Conservation (phyloP, 805 yeast genomes). For the Debaryomyces maramus region DNA sequence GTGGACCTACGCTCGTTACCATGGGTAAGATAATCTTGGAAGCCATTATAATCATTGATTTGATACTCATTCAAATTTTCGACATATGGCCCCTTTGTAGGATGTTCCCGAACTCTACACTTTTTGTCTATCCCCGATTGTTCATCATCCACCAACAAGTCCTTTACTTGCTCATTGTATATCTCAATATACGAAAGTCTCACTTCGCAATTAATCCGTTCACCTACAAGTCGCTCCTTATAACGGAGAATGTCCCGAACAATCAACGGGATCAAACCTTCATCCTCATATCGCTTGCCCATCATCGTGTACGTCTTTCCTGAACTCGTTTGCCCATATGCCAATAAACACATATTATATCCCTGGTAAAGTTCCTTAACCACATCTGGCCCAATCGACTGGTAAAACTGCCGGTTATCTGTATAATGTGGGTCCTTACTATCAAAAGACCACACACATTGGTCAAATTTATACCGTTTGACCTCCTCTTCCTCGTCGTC, state of each 20-base stretch:
- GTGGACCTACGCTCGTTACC: constrained; percentile 65
- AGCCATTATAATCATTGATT: constrained; percentile 51
- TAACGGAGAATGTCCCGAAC: constrained; percentile 53
- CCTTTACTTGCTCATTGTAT: constrained; percentile 75
- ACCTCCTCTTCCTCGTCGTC: constrained; percentile 13
- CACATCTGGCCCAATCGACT: constrained; percentile 55
- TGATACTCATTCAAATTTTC: constrained; percentile 59
- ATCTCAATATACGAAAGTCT: constrained; percentile 68
- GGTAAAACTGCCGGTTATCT: constrained; percentile 53
- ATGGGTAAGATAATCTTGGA: constrained; percentile 41
- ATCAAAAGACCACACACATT: constrained; percentile 49
- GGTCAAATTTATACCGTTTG: constrained; percentile 51
- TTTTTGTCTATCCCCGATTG: constrained; percentile 12
- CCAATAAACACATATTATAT: constrained; percentile 42
- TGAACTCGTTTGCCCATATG: constrained; percentile 45
- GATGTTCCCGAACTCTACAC: constrained; percentile 64
- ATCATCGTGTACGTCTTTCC: constrained; percentile 47
- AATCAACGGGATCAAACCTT: constrained; percentile 42
- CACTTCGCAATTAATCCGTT: constrained; percentile 38
- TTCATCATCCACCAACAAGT: constrained; percentile 42
- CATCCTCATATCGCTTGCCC: constrained; percentile 35
- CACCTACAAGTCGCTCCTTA: constrained; percentile 35
- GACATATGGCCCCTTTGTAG: constrained; percentile 67
- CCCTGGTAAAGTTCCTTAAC: constrained; percentile 49
- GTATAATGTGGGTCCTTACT: constrained; percentile 32